phyloP scores from a whole-genome alignment of 345 rosid genomes.

The Eucalyptus brandiana region DNA sequence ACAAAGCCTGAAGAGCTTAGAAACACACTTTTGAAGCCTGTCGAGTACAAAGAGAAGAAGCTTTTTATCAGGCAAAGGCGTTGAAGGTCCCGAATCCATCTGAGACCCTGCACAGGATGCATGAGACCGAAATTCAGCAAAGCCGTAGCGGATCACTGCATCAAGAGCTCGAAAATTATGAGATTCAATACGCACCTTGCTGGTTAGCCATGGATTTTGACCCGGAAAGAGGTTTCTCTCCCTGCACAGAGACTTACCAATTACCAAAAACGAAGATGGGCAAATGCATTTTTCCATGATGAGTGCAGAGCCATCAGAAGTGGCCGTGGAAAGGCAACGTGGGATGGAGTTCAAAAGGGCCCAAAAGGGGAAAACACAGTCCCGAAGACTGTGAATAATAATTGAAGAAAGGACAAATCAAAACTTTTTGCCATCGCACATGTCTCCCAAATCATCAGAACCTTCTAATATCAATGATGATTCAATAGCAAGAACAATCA shows the following conservation, averaged over 20 bases:
- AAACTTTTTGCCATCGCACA: conserved; percentile 8
- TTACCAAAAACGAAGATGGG: background rate
- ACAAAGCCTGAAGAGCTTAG: background rate
- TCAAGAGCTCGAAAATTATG: background rate
- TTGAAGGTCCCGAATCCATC: conserved; percentile 23
- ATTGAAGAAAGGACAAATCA: conserved; percentile 28
- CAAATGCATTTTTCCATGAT: background rate
- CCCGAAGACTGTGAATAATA: background rate
- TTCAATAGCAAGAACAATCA: background rate
- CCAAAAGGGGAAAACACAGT: conserved; percentile 13
- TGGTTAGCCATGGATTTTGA: conserved; percentile 12
- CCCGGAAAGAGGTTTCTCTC: conserved; percentile 8
- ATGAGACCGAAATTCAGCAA: background rate
- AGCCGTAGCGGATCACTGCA: background rate
- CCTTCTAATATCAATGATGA: background rate
- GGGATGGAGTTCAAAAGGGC: background rate
- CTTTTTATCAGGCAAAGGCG: conserved; percentile 47
- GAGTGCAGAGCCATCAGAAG: background rate
- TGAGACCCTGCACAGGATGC: conserved; percentile 4
- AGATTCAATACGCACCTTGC: conserved; percentile 26
- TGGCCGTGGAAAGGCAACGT: background rate
- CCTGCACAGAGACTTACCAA: conserved; percentile 11
- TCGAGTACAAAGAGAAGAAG: conserved; percentile 40
- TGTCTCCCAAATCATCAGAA: conserved; percentile 2
- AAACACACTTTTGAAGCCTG: conserved; percentile 50